Conservation (phyloP, 257 asterid genomes). For the Fraxinus pennsylvanica region DNA sequence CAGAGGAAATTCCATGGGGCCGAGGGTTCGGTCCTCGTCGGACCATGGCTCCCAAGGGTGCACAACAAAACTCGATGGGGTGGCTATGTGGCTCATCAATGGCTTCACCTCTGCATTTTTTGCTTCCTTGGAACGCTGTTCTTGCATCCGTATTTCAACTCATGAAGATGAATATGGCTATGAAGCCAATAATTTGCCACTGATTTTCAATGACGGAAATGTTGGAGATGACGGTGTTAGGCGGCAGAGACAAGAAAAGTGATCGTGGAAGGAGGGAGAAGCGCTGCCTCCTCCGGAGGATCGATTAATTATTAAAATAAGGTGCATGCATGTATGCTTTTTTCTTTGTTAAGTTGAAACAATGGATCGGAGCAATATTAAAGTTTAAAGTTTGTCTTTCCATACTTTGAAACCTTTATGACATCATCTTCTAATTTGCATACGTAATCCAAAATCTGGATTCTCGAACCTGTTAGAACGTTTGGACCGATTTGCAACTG, state of each 20-base stretch:
- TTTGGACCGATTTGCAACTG: not conserved
- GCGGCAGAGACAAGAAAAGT: not conserved
- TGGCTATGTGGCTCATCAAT: constrained; percentile 7
- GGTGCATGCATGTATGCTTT: not conserved
- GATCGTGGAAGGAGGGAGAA: not conserved
- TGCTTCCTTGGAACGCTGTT: constrained; percentile 8
- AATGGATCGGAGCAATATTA: not conserved
- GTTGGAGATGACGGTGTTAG: not conserved
- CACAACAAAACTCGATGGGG: not conserved
- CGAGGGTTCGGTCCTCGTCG: not conserved
- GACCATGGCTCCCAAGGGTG: not conserved
- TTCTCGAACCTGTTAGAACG: not conserved
- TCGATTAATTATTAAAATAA: not conserved
- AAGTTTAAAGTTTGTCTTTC: not conserved
- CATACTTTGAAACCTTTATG: not conserved
- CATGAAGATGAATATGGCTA: not conserved
- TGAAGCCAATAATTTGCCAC: not conserved
- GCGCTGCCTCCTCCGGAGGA: not conserved
- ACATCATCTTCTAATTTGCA: not conserved
- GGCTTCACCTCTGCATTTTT: constrained; percentile 4
- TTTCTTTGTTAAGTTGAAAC: not conserved
- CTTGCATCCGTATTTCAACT: constrained; percentile 7
- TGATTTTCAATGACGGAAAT: constrained; percentile 3
- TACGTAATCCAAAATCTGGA: not conserved
- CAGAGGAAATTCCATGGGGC: not conserved